Evolutionary conservation across 441 rosid genomes (phyloP).

Genomic region (Melastoma candidum): DNA sequence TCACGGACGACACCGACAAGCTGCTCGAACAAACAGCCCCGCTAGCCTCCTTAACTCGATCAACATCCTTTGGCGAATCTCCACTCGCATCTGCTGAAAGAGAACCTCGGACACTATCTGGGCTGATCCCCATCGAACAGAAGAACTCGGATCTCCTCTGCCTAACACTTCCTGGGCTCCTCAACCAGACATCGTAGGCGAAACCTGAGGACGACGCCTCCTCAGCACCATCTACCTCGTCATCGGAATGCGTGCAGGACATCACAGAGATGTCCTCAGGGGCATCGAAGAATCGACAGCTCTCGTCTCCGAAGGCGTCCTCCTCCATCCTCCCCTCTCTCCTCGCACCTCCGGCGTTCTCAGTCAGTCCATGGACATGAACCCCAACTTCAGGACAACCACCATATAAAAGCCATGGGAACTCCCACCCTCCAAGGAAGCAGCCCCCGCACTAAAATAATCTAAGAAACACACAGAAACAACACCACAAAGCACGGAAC

Average conservation of each 20-base stretch:
- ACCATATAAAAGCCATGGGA: conserved; percentile 31
- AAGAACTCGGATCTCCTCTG: conserved; percentile 72
- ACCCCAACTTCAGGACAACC: conserved; percentile 28
- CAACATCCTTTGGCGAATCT: conserved; percentile 21
- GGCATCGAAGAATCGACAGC: conserved; percentile 62
- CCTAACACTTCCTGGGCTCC: conserved; percentile 46
- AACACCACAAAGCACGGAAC: conserved; percentile 28
- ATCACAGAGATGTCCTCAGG: conserved; percentile 31
- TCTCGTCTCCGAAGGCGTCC: conserved; percentile 30
- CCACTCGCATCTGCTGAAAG: conserved; percentile 20
- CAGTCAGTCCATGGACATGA: conserved; percentile 54
- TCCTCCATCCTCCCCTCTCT: conserved; percentile 31
- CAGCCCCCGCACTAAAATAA: conserved; percentile 36
- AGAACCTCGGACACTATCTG: conserved; percentile 17
- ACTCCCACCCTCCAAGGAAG: conserved; percentile 45
- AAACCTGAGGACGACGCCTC: conserved; percentile 16
- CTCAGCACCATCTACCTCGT: conserved; percentile 14
- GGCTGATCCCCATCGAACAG: conserved; percentile 49
- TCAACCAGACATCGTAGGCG: conserved; percentile 54
- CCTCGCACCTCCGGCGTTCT: background rate
- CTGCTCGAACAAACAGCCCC: conserved; percentile 33
- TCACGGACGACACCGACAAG: conserved; percentile 22
- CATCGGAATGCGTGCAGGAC: conserved; percentile 24
- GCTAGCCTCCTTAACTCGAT: conserved; percentile 29
- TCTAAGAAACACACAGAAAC: conserved; percentile 6